A percentile compares a stretch with the other conserved stretches of the same genome.
Evolutionary conservation across 441 rosid species (phyloP).

Genomic region (Isatis lusitanica): DNA sequence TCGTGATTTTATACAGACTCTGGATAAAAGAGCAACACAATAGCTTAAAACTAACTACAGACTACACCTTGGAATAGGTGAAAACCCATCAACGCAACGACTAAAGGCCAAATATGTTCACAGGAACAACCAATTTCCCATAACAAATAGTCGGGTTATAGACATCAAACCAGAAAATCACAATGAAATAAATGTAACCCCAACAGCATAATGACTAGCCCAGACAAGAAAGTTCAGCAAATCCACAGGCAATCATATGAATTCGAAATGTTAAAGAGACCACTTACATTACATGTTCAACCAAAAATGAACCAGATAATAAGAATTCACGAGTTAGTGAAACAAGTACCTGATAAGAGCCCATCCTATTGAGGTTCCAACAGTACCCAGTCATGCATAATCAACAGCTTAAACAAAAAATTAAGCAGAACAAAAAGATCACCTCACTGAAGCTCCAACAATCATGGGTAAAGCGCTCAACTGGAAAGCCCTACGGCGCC

Average conservation of each 20-base stretch:
- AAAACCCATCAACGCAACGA: neutral
- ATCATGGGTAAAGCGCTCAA: conserved; percentile 88
- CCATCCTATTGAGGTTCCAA: neutral
- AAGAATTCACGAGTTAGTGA: neutral
- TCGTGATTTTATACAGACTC: conserved; percentile 14
- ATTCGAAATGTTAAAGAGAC: neutral
- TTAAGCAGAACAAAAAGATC: conserved; percentile 22
- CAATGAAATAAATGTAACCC: conserved; percentile 6
- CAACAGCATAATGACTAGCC: conserved; percentile 4
- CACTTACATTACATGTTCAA: neutral
- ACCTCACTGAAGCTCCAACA: conserved; percentile 87
- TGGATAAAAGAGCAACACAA: neutral
- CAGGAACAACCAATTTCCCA: conserved; percentile 6
- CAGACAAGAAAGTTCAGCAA: neutral
- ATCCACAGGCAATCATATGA: neutral
- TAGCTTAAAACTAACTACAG: conserved; percentile 1
- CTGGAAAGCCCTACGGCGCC: conserved; percentile 91
- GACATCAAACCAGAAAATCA: neutral
- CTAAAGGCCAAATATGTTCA: conserved; percentile 8
- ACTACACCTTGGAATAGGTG: neutral
- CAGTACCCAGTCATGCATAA: conserved; percentile 7
- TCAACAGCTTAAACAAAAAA: neutral
- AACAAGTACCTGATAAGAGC: neutral
- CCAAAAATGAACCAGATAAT: neutral
- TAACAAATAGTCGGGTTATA: neutral